These are phyloP conservation scores for Xylariales sp. DNA, from an alignment of 2,329 filamentous ascomycete species.

Conservation along the genomic window DNA sequence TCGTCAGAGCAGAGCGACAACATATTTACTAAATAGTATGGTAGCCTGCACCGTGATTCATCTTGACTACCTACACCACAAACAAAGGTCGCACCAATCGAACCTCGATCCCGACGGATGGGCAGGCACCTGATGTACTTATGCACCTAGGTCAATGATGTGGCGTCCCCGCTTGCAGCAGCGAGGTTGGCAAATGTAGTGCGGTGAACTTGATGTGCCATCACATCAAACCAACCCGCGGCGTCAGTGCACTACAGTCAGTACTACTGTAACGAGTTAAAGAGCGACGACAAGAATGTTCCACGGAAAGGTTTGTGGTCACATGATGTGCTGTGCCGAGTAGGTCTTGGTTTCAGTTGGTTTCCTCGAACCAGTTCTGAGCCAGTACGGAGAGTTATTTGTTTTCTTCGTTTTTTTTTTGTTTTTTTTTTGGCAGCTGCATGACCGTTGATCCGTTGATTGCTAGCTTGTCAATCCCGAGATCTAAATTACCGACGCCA, in stretches of 20 bases:
- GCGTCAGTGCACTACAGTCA: neutral
- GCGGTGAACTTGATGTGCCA: neutral
- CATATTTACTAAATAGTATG: neutral
- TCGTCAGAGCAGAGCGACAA: constrained; percentile 3
- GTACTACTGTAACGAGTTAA: neutral
- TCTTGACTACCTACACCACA: neutral
- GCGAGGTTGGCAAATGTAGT: constrained; percentile 8
- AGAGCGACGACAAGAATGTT: neutral
- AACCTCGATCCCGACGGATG: constrained; percentile 8
- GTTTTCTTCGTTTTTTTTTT: too few species aligned
- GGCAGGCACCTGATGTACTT: constrained; percentile 12
- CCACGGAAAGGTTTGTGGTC: neutral
- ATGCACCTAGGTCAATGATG: neutral
- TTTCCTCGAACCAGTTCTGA: neutral
- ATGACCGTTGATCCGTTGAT: neutral
- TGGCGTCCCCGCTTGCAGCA: constrained; percentile 12
- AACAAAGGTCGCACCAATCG: constrained; percentile 13
- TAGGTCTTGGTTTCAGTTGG: neutral
- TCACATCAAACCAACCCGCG: constrained; percentile 11
- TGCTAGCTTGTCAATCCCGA: neutral
- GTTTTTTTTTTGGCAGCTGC: neutral
- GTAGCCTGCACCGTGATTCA: constrained; percentile 12
- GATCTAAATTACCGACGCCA: constrained; percentile 1
- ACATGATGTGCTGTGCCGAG: neutral
- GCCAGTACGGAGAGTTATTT: too few species aligned